phyloP scores from a whole-genome alignment of 139 green algal genomes.

The Picocystis salinarum region DNA sequence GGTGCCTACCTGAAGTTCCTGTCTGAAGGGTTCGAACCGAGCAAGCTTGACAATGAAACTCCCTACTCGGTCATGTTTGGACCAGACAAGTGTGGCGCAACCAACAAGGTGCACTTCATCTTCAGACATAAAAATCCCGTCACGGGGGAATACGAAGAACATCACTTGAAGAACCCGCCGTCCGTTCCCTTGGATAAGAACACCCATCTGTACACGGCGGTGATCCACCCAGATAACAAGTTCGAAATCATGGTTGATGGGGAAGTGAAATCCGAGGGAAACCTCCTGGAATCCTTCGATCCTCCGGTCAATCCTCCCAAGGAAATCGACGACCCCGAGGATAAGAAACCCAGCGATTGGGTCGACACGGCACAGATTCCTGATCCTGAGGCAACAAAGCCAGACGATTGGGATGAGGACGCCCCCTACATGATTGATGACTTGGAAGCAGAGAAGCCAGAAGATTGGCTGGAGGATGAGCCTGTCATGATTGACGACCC shows the following conservation, averaged over 20 bases:
- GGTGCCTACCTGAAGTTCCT: conserved; percentile 86
- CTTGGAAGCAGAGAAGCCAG: conserved; percentile 19
- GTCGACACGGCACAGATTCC: conserved; percentile 22
- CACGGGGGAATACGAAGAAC: conserved; percentile 74
- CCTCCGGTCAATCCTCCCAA: conserved; percentile 24
- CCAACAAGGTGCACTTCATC: conserved; percentile 64
- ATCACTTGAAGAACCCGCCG: conserved; percentile 63
- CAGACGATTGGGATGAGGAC: conserved; percentile 82
- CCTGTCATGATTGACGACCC: conserved; percentile 2
- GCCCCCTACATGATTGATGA: conserved; percentile 22
- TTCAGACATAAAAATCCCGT: conserved; percentile 56
- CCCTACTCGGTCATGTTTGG: conserved; percentile 98
- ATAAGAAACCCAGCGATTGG: conserved; percentile 33
- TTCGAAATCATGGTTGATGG: conserved; percentile 24
- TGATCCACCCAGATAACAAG: conserved; percentile 27
- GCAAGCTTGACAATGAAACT: conserved; percentile 46
- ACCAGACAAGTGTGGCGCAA: conserved; percentile 83
- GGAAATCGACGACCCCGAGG: conserved; percentile 26
- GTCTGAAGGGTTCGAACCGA: conserved; percentile 29
- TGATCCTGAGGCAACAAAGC: conserved; percentile 42
- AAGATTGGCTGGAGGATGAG: conserved; percentile 29
- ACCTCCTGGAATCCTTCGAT: conserved; percentile 25
- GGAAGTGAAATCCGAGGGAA: conserved; percentile 14
- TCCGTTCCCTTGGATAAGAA: conserved; percentile 19
- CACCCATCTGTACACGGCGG: conserved; percentile 27